Evolutionary conservation across 2,329 filamentous ascomycete genomes (phyloP), one percentile per base, ranked within the genome.

Genomic region (Penicillium sp.): DNA sequence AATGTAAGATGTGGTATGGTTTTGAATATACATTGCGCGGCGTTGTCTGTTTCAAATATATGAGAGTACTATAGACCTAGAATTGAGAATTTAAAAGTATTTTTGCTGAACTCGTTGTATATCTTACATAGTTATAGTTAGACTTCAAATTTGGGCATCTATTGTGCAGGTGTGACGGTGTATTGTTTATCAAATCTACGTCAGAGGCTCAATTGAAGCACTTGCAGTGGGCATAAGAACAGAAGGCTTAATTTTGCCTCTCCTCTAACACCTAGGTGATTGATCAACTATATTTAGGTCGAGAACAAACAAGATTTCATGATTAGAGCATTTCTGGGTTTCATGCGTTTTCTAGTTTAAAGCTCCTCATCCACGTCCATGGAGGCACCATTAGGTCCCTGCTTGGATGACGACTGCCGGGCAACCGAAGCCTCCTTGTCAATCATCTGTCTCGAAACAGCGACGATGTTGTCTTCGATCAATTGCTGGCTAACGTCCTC

Each of bases 401-500:
- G 72, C 63, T 63, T 71, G 45, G 55, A 66, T 46, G 58, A 72
- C 50, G 73, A 72, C 69, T 53, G 88, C 81, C 74, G 87, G 18
- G 92, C 90, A 74, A 95, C 89, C 5, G 91, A 94, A 3, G 94
- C 94, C 74, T 99, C 94, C 78, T 97, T 97, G 78, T 97, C 94
- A 67, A 99, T 97, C 92, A 99, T 96, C 74, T 97, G 94, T 71
- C 92, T 83, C 60, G 91, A 95, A n/a, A 99, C 92, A 3, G 91
- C 90, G 11, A 99, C 94, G 60, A 99, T 99, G 76, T 99, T 99
- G 82, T 99, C 94, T 77, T 99, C 95, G 66, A 99, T 97, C 60
- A 97, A 82, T 71, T 95, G 87, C 75, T 96, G 92, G 49, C 94
- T 94, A 42, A 99, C 90, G 64, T 96, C 91, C 74, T 96, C 92